Evolutionary conservation across 768 basidiomycete species (phyloP).

Genomic region (Russula dissimulans): DNA sequence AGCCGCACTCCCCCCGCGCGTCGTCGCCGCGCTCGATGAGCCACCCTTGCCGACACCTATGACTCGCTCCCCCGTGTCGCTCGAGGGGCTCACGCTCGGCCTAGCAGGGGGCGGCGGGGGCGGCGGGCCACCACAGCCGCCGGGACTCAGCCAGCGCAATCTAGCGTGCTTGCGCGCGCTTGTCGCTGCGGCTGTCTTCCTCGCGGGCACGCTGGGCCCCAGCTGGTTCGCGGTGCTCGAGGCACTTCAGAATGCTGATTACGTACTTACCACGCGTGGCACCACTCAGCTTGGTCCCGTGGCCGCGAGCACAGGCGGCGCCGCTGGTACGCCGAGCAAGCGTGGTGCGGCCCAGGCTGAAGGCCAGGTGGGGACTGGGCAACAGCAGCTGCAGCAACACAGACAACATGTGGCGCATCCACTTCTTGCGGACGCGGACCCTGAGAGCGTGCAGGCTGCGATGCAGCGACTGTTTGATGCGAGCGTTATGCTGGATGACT

Average conservation of each 20-base stretch:
- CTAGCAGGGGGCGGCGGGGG: conserved; percentile 1
- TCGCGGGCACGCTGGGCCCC: conserved; percentile 78
- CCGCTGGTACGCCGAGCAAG: conserved; percentile 11
- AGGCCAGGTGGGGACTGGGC: neutral
- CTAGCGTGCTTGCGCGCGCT: conserved; percentile 83
- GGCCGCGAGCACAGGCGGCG: conserved; percentile 15
- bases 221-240: conserved; percentile 92
- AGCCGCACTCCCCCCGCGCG: conserved; percentile 81
- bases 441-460: conserved; percentile 59
- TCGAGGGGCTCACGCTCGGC: conserved; percentile 62
- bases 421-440: conserved; percentile 61
- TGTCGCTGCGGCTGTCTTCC: conserved; percentile 64
- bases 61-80: conserved; percentile 45
- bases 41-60: conserved; percentile 40
- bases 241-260: conserved; percentile 89
- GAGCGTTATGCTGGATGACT: conserved; percentile 74
- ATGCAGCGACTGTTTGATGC: conserved; percentile 85
- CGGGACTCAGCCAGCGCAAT: conserved; percentile 81
- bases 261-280: conserved; percentile 66
- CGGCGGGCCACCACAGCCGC: conserved; percentile 40
- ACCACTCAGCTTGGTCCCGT: conserved; percentile 8
- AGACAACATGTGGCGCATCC: conserved; percentile 33
- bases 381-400: conserved; percentile 9
- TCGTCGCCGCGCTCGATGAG: conserved; percentile 77
- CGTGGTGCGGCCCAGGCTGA: conserved; percentile 5